These are phyloP conservation scores for Iberis pinnata DNA, from an alignment of 345 rosid species.

Conservation along the genomic window DNA sequence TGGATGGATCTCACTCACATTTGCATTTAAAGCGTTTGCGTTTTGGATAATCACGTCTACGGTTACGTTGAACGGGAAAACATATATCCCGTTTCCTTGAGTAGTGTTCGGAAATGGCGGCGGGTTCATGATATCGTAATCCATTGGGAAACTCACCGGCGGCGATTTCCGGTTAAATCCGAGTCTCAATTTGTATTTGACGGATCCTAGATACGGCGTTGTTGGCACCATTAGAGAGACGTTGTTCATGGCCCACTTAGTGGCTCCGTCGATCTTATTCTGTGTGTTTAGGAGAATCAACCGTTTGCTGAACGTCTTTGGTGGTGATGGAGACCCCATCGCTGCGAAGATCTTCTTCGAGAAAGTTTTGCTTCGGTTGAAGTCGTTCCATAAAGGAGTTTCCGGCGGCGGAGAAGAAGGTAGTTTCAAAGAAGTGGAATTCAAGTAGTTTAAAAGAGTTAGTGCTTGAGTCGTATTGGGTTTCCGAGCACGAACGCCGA, in stretches of 20 bases:
- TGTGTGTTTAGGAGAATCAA: conserved; percentile 70
- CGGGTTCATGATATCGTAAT: conserved; percentile 48
- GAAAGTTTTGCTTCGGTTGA: conserved; percentile 42
- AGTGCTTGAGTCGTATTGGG: conserved; percentile 55
- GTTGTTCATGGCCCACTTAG: conserved; percentile 72
- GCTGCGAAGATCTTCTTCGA: conserved; percentile 33
- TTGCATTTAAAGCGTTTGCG: conserved; percentile 37
- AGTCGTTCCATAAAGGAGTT: conserved; percentile 64
- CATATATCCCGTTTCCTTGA: conserved; percentile 46
- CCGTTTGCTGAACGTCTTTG: conserved; percentile 27
- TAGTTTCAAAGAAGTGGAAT: conserved; percentile 30
- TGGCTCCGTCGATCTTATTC: conserved; percentile 41
- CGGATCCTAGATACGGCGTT: conserved; percentile 75
- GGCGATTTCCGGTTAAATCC: conserved; percentile 41
- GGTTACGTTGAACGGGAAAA: conserved; percentile 33
- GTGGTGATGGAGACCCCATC: conserved; percentile 44
- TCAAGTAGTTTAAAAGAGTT: conserved; percentile 46
- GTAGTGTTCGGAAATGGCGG: conserved; percentile 44
- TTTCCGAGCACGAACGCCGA: conserved; percentile 52
- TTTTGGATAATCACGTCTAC: conserved; percentile 81
- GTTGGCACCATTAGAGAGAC: conserved; percentile 49
- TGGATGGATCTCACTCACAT: conserved; percentile 64
- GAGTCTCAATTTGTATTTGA: conserved; percentile 36
- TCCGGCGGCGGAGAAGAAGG: conserved; percentile 49
- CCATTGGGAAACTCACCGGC: conserved; percentile 35